Conservation (phyloP, 2,329 filamentous ascomycete genomes). For the Talaromyces atroroseus region DNA sequence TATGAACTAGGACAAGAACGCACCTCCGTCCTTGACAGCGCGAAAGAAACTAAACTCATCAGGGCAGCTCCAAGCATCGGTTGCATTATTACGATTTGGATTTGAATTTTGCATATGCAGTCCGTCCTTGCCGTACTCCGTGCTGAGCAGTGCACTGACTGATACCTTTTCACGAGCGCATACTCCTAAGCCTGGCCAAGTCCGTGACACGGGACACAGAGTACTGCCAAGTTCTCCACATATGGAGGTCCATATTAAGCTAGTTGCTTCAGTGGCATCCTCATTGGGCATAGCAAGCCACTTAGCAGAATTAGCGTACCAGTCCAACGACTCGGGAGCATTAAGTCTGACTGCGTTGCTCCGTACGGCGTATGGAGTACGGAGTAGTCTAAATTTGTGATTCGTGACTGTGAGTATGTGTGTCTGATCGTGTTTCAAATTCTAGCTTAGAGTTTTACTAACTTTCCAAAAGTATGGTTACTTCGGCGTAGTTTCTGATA, state of each 20-base stretch:
- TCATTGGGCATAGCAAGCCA: not conserved
- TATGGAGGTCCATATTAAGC: not conserved
- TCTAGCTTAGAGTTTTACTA: not conserved
- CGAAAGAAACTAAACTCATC: conserved; percentile 2
- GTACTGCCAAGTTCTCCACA: not conserved
- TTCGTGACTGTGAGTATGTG: not conserved
- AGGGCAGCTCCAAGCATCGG: not conserved
- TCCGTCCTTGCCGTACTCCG: not conserved
- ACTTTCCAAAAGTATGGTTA: not conserved
- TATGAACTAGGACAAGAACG: not conserved
- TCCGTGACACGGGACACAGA: not conserved
- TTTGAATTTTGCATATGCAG: not conserved
- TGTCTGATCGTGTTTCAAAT: not conserved
- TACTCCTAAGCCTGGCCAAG: too few relatives aligned
- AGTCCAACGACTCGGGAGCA: not conserved
- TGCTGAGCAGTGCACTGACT: not conserved
- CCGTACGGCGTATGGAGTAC: conserved; percentile 4
- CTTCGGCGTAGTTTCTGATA: not conserved
- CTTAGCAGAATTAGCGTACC: not conserved
- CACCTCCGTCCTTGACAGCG: not conserved
- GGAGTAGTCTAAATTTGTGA: not conserved
- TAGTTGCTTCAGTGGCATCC: not conserved
- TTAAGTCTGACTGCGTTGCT: not conserved
- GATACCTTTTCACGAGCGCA: too few relatives aligned
- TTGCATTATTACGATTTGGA: not conserved